A percentile compares a stretch with the other conserved stretches of the same genome.
phyloP scores from a whole-genome alignment of 306 rosid genomes.

The Biancaea sappan region DNA sequence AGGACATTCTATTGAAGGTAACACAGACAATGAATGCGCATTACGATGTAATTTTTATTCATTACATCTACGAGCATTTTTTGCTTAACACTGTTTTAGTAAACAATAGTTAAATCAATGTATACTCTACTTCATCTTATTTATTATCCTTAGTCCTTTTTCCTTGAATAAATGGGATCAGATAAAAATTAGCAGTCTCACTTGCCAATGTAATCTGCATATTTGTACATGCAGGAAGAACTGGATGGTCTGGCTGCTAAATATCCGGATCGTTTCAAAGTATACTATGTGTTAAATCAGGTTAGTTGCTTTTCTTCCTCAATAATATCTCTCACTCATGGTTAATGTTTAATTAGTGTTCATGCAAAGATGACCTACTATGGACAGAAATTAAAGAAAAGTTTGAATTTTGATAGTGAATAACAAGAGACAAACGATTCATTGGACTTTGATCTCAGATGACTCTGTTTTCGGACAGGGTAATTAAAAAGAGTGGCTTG shows the following conservation, averaged over 20 bases:
- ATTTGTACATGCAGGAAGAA: constrained; percentile 68
- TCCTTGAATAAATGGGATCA: no score
- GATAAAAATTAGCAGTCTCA: no score
- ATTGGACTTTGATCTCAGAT: background rate
- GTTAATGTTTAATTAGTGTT: background rate
- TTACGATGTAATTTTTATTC: no score
- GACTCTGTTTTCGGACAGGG: background rate
- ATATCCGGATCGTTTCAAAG: constrained; percentile 69
- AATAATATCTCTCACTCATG: background rate
- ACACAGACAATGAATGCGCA: no score
- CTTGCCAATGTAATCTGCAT: constrained; percentile 14
- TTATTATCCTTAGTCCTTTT: no score
- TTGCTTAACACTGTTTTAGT: no score
- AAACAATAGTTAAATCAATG: no score
- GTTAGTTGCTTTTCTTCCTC: constrained; percentile 41
- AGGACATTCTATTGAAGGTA: constrained; percentile 95
- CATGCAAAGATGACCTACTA: background rate
- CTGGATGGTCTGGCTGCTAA: constrained; percentile 71
- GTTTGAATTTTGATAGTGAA: background rate
- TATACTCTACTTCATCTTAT: no score
- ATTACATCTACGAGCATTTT: no score
- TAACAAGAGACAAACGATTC: constrained; percentile 8
- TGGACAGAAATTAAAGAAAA: background rate
- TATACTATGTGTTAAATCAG: constrained; percentile 86
- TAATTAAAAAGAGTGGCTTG: background rate